Evolutionary conservation across 1,284 basidiomycete species (phyloP).

Genomic region (Rhodofomes roseus): DNA sequence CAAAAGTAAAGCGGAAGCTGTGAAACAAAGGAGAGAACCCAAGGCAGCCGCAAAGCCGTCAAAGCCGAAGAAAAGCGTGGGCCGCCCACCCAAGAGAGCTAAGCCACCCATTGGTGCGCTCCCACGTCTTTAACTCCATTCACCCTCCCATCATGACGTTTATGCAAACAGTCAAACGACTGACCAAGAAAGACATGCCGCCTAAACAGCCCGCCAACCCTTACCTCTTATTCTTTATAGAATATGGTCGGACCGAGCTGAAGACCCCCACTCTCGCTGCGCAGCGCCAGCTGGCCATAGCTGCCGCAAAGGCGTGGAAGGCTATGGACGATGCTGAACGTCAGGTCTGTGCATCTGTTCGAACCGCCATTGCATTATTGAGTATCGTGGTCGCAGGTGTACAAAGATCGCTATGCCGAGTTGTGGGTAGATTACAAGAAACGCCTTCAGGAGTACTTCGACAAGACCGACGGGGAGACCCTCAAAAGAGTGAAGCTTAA

Average conservation of each 20-base stretch:
- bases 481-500: conserved; percentile 13
- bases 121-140: neutral
- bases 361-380: too few relatives aligned
- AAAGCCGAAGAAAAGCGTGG: too few relatives aligned
- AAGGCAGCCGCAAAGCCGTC: conserved; percentile 3
- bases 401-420: neutral
- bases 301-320: neutral
- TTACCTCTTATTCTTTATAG: neutral
- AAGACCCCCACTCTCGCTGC: neutral
- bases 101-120: neutral
- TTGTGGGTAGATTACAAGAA: neutral
- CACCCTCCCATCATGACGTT: neutral
- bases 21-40: conserved; percentile 7
- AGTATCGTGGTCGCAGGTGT: neutral
- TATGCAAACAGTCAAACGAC: neutral
- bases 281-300: neutral
- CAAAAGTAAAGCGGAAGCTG: neutral
- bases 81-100: conserved; percentile 1
- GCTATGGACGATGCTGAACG: neutral
- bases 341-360: neutral
- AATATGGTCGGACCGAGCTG: neutral
- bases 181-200: neutral
- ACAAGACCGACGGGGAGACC: neutral
- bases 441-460: neutral
- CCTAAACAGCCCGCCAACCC: neutral